Evolutionary conservation across 1,284 basidiomycete species (phyloP), one percentile per base, ranked within the genome.

Genomic region (Naganishia liquefaciens): DNA sequence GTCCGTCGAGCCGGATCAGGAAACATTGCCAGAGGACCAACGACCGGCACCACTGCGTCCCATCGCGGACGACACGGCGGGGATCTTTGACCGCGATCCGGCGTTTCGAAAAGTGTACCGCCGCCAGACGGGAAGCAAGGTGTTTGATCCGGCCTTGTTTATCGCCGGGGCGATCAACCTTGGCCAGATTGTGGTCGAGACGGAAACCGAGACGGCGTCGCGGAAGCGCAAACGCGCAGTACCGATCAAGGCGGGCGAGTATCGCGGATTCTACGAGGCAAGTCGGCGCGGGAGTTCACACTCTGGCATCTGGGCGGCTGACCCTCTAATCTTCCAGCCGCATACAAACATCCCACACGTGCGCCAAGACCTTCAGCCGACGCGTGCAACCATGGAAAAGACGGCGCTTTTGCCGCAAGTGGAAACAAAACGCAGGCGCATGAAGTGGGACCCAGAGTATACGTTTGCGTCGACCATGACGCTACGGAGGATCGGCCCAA

Each of bases 271-370:
- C 6, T 79, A 76, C 65, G 76, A 77, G 71, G 74, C 76, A 65
- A 67, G 75, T 69, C n/a, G 5, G 1, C n/a, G 13, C 47, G 37
- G 43, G 27, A 51, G 61, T 53, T 62, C 58, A 3, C 1, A 27
- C 40, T 15, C 11, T 46, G n/a, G n/a, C 37, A 9, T 47, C 47
- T 30, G 3, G 25, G 23, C 49, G 40, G 13, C 37, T 15, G 2
- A 43, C 37, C 13, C 6, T 19, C 52, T n/a, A n/a, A n/a, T n/a
- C 13, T 28, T n/a, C 3, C 61, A 77, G 75, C 76, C 76, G n/a
- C 75, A 77, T 54, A 77, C 77, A 7, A 75, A 77, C 27, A 72
- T 73, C 63, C 76, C 75, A 9, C 74, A 77, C 68, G 72, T 80
- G 1, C 77, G 77, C 3, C 66, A 68, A 23, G 61, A 63, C 42